phyloP scores from a whole-genome alignment of 331 rosid species.

The Malus hybrid region DNA sequence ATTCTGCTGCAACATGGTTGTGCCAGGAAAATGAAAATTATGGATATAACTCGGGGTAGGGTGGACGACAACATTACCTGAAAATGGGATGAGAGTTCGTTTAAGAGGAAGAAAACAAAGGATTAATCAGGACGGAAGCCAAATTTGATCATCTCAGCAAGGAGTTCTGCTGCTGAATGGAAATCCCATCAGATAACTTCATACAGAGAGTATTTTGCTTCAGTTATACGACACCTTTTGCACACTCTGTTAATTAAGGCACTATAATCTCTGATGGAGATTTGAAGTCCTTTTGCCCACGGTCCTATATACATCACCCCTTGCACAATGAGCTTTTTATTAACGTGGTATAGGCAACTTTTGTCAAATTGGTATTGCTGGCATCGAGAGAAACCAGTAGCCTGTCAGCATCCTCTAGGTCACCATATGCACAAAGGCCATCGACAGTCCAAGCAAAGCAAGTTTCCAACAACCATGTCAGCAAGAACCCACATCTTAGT shows the following conservation, averaged over 20 bases:
- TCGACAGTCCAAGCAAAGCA: not conserved
- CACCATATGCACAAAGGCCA: constrained; percentile 48
- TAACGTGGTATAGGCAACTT: constrained; percentile 39
- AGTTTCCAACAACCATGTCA: not conserved
- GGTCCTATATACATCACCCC: constrained; percentile 32
- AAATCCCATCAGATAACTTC: constrained; percentile 39
- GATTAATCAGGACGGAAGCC: constrained; percentile 29
- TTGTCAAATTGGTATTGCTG: constrained; percentile 20
- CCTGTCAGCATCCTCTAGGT: constrained; percentile 37
- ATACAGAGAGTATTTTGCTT: constrained; percentile 33
- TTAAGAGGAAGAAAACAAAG: not conserved
- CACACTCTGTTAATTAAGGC: constrained; percentile 48
- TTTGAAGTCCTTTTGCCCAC: constrained; percentile 25
- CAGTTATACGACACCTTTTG: constrained; percentile 31
- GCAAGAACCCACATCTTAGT: constrained; percentile 34
- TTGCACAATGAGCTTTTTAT: constrained; percentile 46
- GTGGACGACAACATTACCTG: too few species aligned
- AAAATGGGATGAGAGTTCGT: too few species aligned
- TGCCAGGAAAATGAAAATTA: too few species aligned
- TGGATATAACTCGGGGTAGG: too few species aligned
- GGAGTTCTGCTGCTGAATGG: constrained; percentile 29
- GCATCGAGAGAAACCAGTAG: constrained; percentile 30
- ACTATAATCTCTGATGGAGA: constrained; percentile 38
- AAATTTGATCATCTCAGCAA: constrained; percentile 36
- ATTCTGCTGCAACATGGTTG: too few species aligned